Conservation (phyloP, 345 rosid species). For the Boechera retrofracta region DNA sequence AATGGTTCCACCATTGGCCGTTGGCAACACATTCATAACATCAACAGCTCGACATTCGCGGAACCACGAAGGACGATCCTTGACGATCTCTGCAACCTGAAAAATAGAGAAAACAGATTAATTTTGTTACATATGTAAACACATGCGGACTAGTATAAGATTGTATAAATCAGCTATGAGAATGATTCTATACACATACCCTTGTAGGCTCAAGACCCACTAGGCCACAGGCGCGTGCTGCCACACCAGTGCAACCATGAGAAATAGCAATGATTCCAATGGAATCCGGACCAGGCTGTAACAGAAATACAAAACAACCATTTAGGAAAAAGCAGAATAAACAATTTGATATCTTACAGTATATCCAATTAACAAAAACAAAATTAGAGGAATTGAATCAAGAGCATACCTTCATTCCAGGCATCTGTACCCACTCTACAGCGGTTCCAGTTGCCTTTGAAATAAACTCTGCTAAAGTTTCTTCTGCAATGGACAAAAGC, state of each 20-base stretch:
- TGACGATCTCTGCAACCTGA: conserved; percentile 99
- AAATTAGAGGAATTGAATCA: background rate
- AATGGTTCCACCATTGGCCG: conserved; percentile 99
- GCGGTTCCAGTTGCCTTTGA: conserved; percentile 99
- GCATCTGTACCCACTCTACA: conserved; percentile 99
- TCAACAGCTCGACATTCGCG: conserved; percentile 99
- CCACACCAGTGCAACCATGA: conserved; percentile 99
- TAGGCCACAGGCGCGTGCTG: conserved; percentile 99
- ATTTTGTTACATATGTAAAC: background rate
- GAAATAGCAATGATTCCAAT: conserved; percentile 99
- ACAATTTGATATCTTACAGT: background rate
- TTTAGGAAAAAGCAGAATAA: background rate
- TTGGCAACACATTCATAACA: conserved; percentile 94
- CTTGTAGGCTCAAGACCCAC: conserved; percentile 99
- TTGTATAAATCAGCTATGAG: background rate
- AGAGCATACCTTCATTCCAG: conserved; percentile 97
- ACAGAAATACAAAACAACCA: conserved; percentile 1
- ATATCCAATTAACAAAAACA: background rate
- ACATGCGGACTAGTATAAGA: background rate
- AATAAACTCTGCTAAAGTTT: conserved; percentile 99
- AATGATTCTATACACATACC: conserved; percentile 55
- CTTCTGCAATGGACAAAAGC: conserved; percentile 99
- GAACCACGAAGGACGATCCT: conserved; percentile 97
- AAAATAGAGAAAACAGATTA: background rate
- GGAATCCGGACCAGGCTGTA: conserved; percentile 99